Base-by-base conservation (phyloP, 345 rosid species). In the Citrus sp. region DNA sequence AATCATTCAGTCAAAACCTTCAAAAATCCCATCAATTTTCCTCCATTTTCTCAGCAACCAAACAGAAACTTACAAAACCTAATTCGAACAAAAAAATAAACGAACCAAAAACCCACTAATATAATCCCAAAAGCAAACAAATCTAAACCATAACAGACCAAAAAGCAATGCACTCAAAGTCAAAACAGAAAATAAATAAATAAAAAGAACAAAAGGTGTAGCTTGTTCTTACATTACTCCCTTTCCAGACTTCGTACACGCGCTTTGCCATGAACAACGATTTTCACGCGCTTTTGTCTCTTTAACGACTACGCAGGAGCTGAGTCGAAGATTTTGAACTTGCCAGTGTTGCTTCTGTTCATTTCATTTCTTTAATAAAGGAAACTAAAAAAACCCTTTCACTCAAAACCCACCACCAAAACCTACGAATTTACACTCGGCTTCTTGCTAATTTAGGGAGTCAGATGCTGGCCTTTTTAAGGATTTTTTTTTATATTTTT, bases 191-290 rank as follows among this genome's bases (percentile, higher is more conserved):
- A 58, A 79, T 25, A 63, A 65, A 30, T 77, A 25, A 76, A 63
- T 12, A 38, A 42, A 21, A 19, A 56, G 1, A 67, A 21, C 4
- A 4, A 25, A 70, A 34, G 18, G 22, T 30, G 30, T 10, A 22
- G 46, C 35, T 38, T 54, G 58, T n/a, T 65, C 93, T 88, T 88
- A 94, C 98, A 87, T 92, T 94, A 72, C 90, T 93, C 78, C 98
- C 98, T 92, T 89, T 90, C 98, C 98, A 94, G 69, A 78, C 91
- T 85, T 94, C 88, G 77, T 85, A 93, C 25, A 92, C 95, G 84
- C 98, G 94, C 85, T 90, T 90, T 25, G 89, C 95, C 98, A 92
- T 92, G 69, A 80, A 71, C 74, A 61, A 80, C 34, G 56, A 54
- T 37, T 37, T 64, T 6, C 82, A 67, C 70, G 71, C 82, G 66